Percentiles rank a stretch among this genome's conserved stretches.
phyloP scores from a whole-genome alignment of 1,284 basidiomycete genomes.

The Ganoderma meredithae region DNA sequence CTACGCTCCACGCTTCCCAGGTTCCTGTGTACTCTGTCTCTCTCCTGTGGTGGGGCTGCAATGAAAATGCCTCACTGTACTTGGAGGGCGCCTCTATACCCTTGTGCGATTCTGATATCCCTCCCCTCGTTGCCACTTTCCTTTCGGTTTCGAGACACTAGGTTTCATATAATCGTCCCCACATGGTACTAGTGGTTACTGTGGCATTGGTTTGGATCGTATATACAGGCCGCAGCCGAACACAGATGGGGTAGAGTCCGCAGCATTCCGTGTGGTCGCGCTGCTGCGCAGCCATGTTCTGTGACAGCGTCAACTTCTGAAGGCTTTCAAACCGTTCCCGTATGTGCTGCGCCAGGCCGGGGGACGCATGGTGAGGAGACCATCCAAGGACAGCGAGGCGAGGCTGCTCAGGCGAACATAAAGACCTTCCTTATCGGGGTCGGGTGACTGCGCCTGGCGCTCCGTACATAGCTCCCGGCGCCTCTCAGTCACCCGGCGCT shows the following conservation, averaged over 20 bases:
- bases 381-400: not conserved
- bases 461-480: constrained; percentile 3
- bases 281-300: not conserved
- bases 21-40: constrained; percentile 9
- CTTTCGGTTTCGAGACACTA: not conserved
- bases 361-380: not conserved
- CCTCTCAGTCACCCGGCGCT: constrained; percentile 22
- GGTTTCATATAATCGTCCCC: not conserved
- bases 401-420: constrained; percentile 20
- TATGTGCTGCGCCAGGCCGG: not conserved
- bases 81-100: constrained; percentile 3
- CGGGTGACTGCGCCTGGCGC: constrained; percentile 35
- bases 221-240: not conserved
- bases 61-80: constrained; percentile 22
- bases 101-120: constrained; percentile 9
- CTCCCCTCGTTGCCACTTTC: constrained; percentile 1
- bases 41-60: constrained; percentile 16
- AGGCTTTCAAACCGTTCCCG: too few relatives aligned
- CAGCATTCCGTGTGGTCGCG: not conserved
- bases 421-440: constrained; percentile 42
- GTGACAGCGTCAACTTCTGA: not conserved
- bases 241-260: not conserved
- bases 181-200: constrained; percentile 6
- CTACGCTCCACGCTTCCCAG: constrained; percentile 5
- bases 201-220: constrained; percentile 10